Percentiles rank a stretch among this genome's conserved stretches.
Evolutionary conservation across 1,284 basidiomycete species (phyloP).

Genomic region (Leucoagaricus sp.): DNA sequence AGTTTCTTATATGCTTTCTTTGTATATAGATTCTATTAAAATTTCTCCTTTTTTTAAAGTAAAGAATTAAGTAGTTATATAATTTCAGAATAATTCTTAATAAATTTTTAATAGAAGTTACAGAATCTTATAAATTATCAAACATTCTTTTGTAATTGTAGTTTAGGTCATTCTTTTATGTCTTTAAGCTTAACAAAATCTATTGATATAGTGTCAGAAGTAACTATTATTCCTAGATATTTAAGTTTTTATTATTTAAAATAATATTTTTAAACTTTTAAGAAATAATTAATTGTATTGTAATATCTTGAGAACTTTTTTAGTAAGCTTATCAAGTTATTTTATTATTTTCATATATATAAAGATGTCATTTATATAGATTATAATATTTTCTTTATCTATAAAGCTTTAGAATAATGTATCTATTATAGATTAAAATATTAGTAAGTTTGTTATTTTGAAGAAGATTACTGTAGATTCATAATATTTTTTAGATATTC

Average conservation of each 20-base stretch:
- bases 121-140: constrained; percentile 29
- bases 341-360: constrained; percentile 15
- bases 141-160: constrained; percentile 20
- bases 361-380: constrained; percentile 20
- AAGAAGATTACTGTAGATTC: constrained; percentile 20
- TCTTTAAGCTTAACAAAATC: constrained; percentile 13
- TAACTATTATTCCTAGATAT: constrained; percentile 20
- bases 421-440: not conserved
- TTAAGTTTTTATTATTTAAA: constrained; percentile 20
- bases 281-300: constrained; percentile 20
- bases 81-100: constrained; percentile 22
- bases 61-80: no score
- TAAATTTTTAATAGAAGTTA: constrained; percentile 30
- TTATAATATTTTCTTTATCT: not conserved
- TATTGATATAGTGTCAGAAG: not conserved
- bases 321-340: constrained; percentile 1
- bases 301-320: constrained; percentile 16
- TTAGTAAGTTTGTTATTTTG: constrained; percentile 15
- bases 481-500: not conserved
- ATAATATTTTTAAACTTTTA: constrained; percentile 23
- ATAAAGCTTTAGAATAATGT: constrained; percentile 13
- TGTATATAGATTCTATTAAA: no score
- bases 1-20: no score
- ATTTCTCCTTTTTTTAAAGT: no score
- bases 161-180: constrained; percentile 22